phyloP scores from a whole-genome alignment of 768 basidiomycete species.

The Mycena albidolilacea region DNA sequence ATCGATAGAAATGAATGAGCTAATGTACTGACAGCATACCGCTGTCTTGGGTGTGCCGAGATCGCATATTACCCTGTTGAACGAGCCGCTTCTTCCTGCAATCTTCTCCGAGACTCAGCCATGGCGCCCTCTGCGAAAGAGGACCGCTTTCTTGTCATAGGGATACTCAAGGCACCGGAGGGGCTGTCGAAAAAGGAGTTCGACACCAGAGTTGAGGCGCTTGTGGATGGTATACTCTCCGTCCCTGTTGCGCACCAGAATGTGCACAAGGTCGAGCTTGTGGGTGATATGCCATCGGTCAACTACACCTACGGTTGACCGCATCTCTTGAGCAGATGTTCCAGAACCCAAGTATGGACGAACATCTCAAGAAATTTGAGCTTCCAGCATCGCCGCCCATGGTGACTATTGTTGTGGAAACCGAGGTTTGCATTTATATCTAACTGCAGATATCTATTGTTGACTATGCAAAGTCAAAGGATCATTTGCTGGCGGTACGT shows the following conservation, averaged over 20 bases:
- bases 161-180: neutral
- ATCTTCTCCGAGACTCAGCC: neutral
- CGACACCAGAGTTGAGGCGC: neutral
- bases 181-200: constrained; percentile 1
- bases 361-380: neutral
- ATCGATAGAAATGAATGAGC: neutral
- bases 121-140: neutral
- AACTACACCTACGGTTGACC: neutral
- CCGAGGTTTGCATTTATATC: neutral
- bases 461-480: neutral
- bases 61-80: neutral
- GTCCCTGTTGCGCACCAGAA: neutral
- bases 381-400: neutral
- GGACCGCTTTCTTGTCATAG: neutral
- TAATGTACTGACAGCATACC: neutral
- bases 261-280: neutral
- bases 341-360: neutral
- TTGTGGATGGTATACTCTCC: neutral
- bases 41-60: neutral
- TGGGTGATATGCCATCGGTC: neutral
- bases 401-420: neutral
- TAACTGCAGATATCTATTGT: neutral
- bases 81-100: neutral
- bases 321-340: neutral
- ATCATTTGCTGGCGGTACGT: neutral